phyloP scores from a whole-genome alignment of 2,329 filamentous ascomycete genomes.

The Paecilomyces dactylethromorphus region DNA sequence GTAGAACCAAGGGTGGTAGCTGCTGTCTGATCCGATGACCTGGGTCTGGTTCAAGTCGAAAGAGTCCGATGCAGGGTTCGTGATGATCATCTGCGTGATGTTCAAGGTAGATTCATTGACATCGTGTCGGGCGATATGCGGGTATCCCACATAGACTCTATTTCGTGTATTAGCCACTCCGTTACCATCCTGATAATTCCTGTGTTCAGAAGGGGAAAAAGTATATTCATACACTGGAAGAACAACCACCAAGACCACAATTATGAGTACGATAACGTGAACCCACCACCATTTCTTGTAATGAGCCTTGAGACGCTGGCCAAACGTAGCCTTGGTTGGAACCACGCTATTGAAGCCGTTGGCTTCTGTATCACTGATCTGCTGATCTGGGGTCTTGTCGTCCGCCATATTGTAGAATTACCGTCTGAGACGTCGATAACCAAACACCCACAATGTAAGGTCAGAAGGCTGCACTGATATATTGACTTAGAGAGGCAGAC shows the following conservation, averaged over 20 bases:
- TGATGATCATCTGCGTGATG: conserved; percentile 46
- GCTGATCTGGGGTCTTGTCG: background rate
- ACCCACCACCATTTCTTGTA: conserved; percentile 49
- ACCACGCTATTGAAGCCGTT: conserved; percentile 1
- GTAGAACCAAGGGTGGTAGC: conserved; percentile 49
- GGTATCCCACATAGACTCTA: conserved; percentile 54
- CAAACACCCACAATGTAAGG: background rate
- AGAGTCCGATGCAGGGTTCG: conserved; percentile 42
- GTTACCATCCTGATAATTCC: background rate
- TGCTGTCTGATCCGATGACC: conserved; percentile 42
- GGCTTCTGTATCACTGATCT: conserved; percentile 3
- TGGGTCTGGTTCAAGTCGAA: conserved; percentile 45
- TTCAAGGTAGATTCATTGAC: conserved; percentile 48
- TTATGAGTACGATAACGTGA: conserved; percentile 44
- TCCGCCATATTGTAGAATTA: background rate
- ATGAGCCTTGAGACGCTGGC: conserved; percentile 21
- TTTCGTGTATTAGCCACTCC: background rate
- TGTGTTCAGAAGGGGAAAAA: background rate
- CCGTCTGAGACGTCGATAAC: background rate
- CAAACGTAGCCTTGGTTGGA: conserved; percentile 16
- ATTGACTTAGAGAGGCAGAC: too few species aligned
- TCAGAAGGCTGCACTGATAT: too few species aligned
- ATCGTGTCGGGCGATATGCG: conserved; percentile 49
- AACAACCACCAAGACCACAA: conserved; percentile 47
- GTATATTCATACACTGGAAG: conserved; percentile 48